Percentiles rank a stretch among this genome's conserved stretches.
Conservation (phyloP, 2,329 filamentous ascomycete species). For the Verruconis gallopava region DNA sequence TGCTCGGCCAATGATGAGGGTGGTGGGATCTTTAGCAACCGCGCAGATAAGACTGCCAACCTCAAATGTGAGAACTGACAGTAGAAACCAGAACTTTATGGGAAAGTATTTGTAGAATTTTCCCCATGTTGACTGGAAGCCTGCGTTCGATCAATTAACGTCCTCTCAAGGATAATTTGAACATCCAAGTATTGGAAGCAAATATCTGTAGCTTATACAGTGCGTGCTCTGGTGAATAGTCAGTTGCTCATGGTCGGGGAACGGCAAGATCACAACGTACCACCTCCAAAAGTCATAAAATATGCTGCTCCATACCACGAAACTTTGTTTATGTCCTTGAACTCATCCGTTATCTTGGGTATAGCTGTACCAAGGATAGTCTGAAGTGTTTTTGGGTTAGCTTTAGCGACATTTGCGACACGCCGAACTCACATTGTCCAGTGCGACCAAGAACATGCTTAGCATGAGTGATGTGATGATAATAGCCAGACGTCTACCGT, state of each 20-base stretch:
- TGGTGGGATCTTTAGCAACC: constrained; percentile 19
- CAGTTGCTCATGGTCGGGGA: not conserved
- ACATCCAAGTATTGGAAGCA: too few relatives aligned
- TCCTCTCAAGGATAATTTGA: too few relatives aligned
- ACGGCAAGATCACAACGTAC: not conserved
- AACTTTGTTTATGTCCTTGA: constrained; percentile 23
- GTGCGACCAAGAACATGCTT: constrained; percentile 9
- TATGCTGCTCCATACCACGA: constrained; percentile 28
- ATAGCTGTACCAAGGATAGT: constrained; percentile 26
- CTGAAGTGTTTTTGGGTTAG: too few relatives aligned
- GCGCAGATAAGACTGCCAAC: constrained; percentile 40
- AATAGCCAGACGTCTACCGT: constrained; percentile 1
- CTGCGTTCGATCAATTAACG: constrained; percentile 14
- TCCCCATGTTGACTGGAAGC: constrained; percentile 34
- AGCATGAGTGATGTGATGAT: constrained; percentile 9
- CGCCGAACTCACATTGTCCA: constrained; percentile 11
- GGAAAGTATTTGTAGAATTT: constrained; percentile 34
- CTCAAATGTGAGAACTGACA: constrained; percentile 33
- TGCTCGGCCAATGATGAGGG: constrained; percentile 26
- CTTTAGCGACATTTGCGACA: too few relatives aligned
- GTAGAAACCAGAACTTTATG: constrained; percentile 23
- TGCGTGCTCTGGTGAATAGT: too few relatives aligned
- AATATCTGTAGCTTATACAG: too few relatives aligned
- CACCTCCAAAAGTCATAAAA: constrained; percentile 26
- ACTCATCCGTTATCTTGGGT: constrained; percentile 24